Evolutionary conservation across 2,329 filamentous ascomycete genomes (phyloP).

Genomic region (Ophioceras dolichostomum): DNA sequence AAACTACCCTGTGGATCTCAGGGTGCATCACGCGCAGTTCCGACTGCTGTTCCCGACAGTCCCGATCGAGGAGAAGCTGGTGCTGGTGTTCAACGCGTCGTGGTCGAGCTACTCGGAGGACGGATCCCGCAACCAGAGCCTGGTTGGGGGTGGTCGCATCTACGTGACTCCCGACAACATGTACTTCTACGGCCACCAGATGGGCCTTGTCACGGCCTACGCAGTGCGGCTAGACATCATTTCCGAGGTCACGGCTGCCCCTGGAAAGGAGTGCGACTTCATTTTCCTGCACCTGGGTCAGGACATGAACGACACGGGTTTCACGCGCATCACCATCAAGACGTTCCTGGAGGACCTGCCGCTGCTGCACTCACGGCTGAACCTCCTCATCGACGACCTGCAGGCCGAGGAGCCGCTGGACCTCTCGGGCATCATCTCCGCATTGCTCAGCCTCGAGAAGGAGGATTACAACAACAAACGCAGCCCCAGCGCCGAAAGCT

Average conservation of each 20-base stretch:
- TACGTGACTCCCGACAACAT: conserved; percentile 81
- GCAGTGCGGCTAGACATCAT: conserved; percentile 64
- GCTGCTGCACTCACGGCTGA: conserved; percentile 71
- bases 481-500: conserved; percentile 74
- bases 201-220: conserved; percentile 80
- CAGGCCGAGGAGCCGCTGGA: conserved; percentile 58
- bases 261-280: conserved; percentile 86
- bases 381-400: conserved; percentile 72
- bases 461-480: conserved; percentile 42
- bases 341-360: conserved; percentile 81
- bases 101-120: conserved; percentile 51
- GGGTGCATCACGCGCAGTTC: conserved; percentile 86
- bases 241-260: conserved; percentile 77
- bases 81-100: conserved; percentile 84
- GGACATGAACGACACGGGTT: conserved; percentile 48
- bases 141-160: conserved; percentile 59
- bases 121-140: conserved; percentile 30
- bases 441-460: conserved; percentile 63
- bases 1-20: conserved; percentile 72
- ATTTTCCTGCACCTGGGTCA: conserved; percentile 69
- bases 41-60: conserved; percentile 79
- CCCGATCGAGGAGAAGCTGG: conserved; percentile 64
- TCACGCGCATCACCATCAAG: conserved; percentile 74
- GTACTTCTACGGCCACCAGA: conserved; percentile 93
- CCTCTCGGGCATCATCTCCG: conserved; percentile 57